Evolutionary conservation across 805 yeast genomes (phyloP).

Genomic region (Wickerhamomyces mucosus): DNA sequence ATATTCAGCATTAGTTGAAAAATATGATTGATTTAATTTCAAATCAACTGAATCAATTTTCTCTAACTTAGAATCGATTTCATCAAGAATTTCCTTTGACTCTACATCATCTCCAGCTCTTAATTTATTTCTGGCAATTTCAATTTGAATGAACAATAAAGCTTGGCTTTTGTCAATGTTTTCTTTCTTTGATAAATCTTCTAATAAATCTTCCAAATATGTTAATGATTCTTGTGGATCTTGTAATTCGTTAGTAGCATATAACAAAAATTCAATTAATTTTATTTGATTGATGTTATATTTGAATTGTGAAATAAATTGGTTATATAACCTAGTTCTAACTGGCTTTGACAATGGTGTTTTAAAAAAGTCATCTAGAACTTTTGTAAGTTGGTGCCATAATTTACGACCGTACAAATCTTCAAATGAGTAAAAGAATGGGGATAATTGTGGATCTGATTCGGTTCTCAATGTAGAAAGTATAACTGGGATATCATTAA

Average conservation of each 20-base stretch:
- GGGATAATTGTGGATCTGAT: slow-evolving; percentile 54
- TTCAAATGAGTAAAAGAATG: slow-evolving; percentile 60
- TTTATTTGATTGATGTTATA: slow-evolving; percentile 72
- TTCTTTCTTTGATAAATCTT: slow-evolving; percentile 34
- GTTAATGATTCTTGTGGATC: slow-evolving; percentile 39
- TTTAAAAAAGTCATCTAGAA: slow-evolving; percentile 51
- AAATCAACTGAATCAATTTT: slow-evolving; percentile 43
- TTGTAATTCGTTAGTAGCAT: slow-evolving; percentile 35
- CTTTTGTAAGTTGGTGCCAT: slow-evolving; percentile 87
- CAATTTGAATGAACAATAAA: slow-evolving; percentile 48
- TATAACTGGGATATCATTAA: slow-evolving; percentile 18
- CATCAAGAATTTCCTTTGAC: slow-evolving; percentile 61
- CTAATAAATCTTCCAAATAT: slow-evolving; percentile 34
- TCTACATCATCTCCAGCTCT: slow-evolving; percentile 43
- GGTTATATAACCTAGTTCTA: slow-evolving; percentile 58
- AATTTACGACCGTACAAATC: slow-evolving; percentile 81
- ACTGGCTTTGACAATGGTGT: slow-evolving; percentile 41
- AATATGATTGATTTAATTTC: slow-evolving; percentile 73
- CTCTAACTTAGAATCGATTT: slow-evolving; percentile 49
- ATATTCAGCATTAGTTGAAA: slow-evolving; percentile 69
- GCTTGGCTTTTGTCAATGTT: slow-evolving; percentile 42
- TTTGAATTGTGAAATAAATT: slow-evolving; percentile 58
- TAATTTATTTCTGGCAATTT: slow-evolving; percentile 65
- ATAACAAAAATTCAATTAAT: slow-evolving; percentile 63
- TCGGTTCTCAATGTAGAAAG: slow-evolving; percentile 47